Conservation (phyloP, 2,329 filamentous ascomycete species). For the Cadophora gregata region DNA sequence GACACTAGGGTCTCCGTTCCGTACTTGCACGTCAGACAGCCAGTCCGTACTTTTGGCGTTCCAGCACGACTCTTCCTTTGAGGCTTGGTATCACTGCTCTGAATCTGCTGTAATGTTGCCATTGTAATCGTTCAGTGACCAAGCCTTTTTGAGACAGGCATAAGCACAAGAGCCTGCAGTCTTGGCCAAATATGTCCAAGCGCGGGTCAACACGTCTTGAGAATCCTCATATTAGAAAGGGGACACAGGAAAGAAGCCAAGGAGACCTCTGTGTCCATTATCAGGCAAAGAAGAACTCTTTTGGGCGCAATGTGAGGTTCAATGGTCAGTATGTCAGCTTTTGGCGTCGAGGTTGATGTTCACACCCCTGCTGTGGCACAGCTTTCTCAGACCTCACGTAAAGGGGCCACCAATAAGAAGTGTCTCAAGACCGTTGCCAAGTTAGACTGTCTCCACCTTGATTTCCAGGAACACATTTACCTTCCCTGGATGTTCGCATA, state of each 20-base stretch:
- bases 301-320: neutral
- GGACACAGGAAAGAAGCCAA: neutral
- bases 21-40: slow-evolving; percentile 21
- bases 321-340: neutral
- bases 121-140: neutral
- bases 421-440: neutral
- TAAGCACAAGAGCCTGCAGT: neutral
- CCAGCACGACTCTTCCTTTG: slow-evolving; percentile 6
- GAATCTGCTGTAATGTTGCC: neutral
- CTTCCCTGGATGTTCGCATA: neutral
- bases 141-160: neutral
- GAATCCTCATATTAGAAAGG: neutral
- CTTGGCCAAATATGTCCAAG: neutral
- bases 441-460: neutral
- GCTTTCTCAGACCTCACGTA: neutral
- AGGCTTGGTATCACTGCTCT: neutral
- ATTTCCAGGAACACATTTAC: neutral
- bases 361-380: neutral
- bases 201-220: neutral
- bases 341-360: neutral
- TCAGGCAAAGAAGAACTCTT: neutral
- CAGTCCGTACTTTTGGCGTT: slow-evolving; percentile 14
- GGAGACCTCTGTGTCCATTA: neutral
- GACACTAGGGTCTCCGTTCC: neutral
- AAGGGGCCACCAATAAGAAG: slow-evolving; percentile 5